Conservation (phyloP, 441 rosid genomes). For the Gossypium davidsonii region DNA sequence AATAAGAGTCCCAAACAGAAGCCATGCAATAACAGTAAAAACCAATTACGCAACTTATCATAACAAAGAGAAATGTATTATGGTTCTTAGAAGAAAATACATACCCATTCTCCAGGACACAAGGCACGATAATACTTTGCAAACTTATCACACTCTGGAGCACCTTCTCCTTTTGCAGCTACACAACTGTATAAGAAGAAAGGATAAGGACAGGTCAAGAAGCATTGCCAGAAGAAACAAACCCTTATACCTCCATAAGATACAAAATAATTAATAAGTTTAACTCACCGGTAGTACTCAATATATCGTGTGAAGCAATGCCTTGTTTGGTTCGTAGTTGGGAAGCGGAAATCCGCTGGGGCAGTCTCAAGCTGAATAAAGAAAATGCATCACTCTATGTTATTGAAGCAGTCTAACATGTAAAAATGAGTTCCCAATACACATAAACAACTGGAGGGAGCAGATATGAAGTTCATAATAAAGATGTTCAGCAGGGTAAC, state of each 20-base stretch:
- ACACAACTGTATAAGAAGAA: constrained; percentile 47
- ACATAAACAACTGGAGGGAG: not conserved
- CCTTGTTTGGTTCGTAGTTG: constrained; percentile 91
- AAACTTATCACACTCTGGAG: constrained; percentile 81
- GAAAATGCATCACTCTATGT: constrained; percentile 11
- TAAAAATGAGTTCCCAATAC: not conserved
- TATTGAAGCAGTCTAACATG: constrained; percentile 18
- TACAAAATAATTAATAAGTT: not conserved
- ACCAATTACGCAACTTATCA: too few relatives aligned
- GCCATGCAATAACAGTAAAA: not conserved
- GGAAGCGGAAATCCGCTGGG: constrained; percentile 93
- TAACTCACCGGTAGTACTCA: constrained; percentile 77
- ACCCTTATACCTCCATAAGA: not conserved
- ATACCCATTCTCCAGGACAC: constrained; percentile 98
- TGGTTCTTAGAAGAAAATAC: constrained; percentile 6
- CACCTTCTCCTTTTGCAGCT: constrained; percentile 92
- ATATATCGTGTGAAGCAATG: constrained; percentile 89
- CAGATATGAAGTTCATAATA: not conserved
- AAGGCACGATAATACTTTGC: constrained; percentile 90
- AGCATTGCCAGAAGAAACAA: not conserved
- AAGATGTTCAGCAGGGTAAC: constrained; percentile 28
- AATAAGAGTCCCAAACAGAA: not conserved
- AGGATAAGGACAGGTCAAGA: not conserved
- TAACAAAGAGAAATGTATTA: constrained; percentile 2
- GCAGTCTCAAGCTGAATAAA: constrained; percentile 80